These are phyloP conservation scores for Coprinopsis strossmayeri DNA, from an alignment of 768 basidiomycete species.

Conservation along the genomic window DNA sequence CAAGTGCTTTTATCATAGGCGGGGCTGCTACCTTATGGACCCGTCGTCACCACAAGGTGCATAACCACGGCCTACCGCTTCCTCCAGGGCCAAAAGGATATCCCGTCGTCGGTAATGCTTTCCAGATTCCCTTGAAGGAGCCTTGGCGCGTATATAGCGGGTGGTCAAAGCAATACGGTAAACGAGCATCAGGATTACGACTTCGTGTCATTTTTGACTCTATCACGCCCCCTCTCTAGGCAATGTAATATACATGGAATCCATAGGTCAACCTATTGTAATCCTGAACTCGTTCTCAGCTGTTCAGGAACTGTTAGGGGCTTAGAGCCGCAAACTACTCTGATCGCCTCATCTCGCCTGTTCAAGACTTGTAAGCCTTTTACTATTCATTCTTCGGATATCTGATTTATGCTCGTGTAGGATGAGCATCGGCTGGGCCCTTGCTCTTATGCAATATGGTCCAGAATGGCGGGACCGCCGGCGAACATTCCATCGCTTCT, in stretches of 20 bases:
- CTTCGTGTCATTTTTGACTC: background rate
- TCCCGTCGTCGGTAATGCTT: slow-evolving; percentile 2
- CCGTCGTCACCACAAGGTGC: too few relatives aligned
- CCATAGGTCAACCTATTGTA: slow-evolving; percentile 19
- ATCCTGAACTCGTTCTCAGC: slow-evolving; percentile 21
- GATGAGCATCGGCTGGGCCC: slow-evolving; percentile 19
- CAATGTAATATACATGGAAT: slow-evolving; percentile 20
- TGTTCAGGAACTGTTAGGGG: slow-evolving; percentile 21
- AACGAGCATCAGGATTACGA: background rate
- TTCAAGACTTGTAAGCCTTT: slow-evolving; percentile 16
- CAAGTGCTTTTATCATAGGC: too few relatives aligned
- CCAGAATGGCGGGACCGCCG: slow-evolving; percentile 22
- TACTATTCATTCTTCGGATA: background rate
- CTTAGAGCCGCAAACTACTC: slow-evolving; percentile 23
- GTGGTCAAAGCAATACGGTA: background rate
- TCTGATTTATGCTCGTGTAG: slow-evolving; percentile 1
- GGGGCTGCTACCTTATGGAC: too few relatives aligned
- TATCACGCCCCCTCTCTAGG: slow-evolving; percentile 10
- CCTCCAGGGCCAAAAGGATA: slow-evolving; percentile 7
- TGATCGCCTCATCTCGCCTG: slow-evolving; percentile 16
- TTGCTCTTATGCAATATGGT: slow-evolving; percentile 19
- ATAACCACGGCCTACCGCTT: background rate
- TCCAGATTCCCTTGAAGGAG: background rate
- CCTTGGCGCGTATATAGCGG: slow-evolving; percentile 9
- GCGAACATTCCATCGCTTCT: slow-evolving; percentile 17